Evolutionary conservation across 2,329 filamentous ascomycete genomes (phyloP), one percentile per base, ranked within the genome.

Genomic region (Zopfia rhizophila): DNA sequence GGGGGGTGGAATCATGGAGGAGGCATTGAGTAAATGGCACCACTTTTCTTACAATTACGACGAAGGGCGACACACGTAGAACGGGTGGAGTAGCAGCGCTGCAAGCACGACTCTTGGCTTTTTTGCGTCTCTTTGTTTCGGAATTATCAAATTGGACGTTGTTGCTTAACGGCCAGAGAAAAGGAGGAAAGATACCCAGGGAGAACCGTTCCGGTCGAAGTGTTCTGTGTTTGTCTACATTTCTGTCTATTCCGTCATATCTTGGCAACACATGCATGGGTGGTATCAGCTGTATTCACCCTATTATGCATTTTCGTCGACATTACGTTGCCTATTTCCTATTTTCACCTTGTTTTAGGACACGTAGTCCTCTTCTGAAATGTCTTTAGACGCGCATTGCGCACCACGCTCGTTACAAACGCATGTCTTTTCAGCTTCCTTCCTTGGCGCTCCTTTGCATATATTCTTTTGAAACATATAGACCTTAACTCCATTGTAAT

Each of bases 101-200:
- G 48, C 25, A 33, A 53, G 18, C 19, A 30, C 30, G 21, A 10
- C 38, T 33, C 35, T 50, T 54, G 42, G 54, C 44, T 27, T 39
- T 39, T n/a, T 42, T 39, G 24, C 38, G 36, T 32, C 17, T 48
- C 11, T 51, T 19, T 21, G 51, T 59, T 58, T 60, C 45, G 48
- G 42, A 38, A 32, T 37, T 37, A 37, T 44, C 39, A 52, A 49
- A 52, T 46, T 44, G 47, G 47, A 38, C 22, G 27, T 31, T 35
- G 38, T 21, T 18, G 37, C 12, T 17, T 31, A 19, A 37, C 23
- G 30, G 33, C 4, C 33, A 28, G 14, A 19, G 35, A 53, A 54
- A 45, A 55, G 51, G 44, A 45, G 51, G 49, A 61, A 42, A 58
- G 60, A 62, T 64, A 64, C 60, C 60, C 60, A 53, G 43, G 48